Percentiles rank a stretch among this genome's conserved stretches.
Evolutionary conservation across 495 filamentous ascomycete species (phyloP).

Genomic region (Hypoxylon cercidicola): DNA sequence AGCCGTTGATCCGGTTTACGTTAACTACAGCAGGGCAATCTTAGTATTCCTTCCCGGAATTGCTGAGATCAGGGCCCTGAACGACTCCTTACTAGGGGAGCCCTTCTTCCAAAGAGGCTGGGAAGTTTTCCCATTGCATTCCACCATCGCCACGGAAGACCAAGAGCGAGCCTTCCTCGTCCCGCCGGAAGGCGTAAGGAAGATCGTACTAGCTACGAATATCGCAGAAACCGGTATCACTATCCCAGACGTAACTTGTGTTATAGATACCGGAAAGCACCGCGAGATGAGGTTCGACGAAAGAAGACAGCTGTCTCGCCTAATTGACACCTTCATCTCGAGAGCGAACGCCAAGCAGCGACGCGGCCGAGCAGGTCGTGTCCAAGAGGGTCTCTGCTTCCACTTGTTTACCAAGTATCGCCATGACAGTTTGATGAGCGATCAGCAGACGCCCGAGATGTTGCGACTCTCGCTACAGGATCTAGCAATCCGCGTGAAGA

Average conservation of each 20-base stretch:
- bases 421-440: constrained; percentile 80
- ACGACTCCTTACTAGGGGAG: constrained; percentile 80
- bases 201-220: constrained; percentile 95
- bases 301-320: constrained; percentile 84
- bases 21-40: constrained; percentile 84
- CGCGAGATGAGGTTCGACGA: constrained; percentile 98
- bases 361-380: constrained; percentile 93
- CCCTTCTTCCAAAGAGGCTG: constrained; percentile 73
- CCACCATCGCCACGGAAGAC: constrained; percentile 93
- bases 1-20: constrained; percentile 70
- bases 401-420: constrained; percentile 91
- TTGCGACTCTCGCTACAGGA: constrained; percentile 93
- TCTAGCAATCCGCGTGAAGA: constrained; percentile 94
- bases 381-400: constrained; percentile 93
- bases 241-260: constrained; percentile 94
- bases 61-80: constrained; percentile 87
- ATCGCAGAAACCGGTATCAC: constrained; percentile 98
- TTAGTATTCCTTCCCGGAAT: constrained; percentile 95
- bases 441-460: constrained; percentile 96
- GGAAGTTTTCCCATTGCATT: constrained; percentile 89
- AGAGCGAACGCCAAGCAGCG: constrained; percentile 94
- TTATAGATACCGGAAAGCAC: constrained; percentile 94
- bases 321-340: constrained; percentile 93
- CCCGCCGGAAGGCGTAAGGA: constrained; percentile 81
- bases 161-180: constrained; percentile 91